phyloP scores from a whole-genome alignment of 371 early-diverging fungal genomes.

The Nematocida homosporus region DNA sequence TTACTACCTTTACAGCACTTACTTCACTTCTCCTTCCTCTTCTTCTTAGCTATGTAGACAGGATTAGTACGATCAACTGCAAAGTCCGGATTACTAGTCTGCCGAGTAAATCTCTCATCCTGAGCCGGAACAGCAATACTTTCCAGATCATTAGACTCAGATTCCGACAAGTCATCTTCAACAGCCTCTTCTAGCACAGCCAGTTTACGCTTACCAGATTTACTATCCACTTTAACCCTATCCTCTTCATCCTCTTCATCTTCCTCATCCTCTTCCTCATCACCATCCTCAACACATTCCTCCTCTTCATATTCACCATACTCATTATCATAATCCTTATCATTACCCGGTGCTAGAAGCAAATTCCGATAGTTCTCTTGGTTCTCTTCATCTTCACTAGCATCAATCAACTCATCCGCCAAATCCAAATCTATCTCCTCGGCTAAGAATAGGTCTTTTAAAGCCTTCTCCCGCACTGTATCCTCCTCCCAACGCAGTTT shows the following conservation, averaged over 20 bases:
- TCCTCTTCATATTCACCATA: background rate
- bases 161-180: background rate
- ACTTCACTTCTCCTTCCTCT: conserved; percentile 4
- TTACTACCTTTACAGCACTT: background rate
- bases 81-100: conserved; percentile 47
- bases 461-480: conserved; percentile 11
- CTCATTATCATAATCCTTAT: background rate
- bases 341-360: conserved; percentile 16
- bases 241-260: background rate
- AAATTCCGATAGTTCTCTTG: conserved; percentile 42
- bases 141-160: conserved; percentile 2
- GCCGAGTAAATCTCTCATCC: conserved; percentile 25
- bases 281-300: background rate
- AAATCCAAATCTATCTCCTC: conserved; percentile 33
- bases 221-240: background rate
- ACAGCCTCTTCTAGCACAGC: conserved; percentile 8
- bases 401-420: conserved; percentile 42
- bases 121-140: conserved; percentile 7
- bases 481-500: conserved; percentile 91
- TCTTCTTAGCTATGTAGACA: conserved; percentile 18
- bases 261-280: background rate
- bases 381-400: conserved; percentile 36
- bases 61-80: conserved; percentile 39
- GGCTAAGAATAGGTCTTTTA: conserved; percentile 25
- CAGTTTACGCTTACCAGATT: background rate